phyloP scores from a whole-genome alignment of 805 yeast species.

The Wickerhamomyces xylosicus region DNA sequence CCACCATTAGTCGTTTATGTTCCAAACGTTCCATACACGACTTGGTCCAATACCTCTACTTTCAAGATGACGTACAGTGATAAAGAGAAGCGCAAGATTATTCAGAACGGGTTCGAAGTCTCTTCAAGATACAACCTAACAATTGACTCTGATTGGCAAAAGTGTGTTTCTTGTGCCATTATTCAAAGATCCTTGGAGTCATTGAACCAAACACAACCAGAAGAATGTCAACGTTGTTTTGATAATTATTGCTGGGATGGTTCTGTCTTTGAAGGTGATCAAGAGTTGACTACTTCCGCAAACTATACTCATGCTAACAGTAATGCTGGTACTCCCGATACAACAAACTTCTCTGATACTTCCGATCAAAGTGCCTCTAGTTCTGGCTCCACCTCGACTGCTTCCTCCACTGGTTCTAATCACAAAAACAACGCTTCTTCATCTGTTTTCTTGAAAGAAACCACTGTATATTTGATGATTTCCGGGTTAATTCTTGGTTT shows the following conservation, averaged over 20 bases:
- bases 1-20: slow-evolving; percentile 75
- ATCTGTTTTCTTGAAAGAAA: not conserved
- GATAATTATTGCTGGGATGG: slow-evolving; percentile 67
- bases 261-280: not conserved
- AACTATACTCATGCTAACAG: not conserved
- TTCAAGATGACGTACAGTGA: slow-evolving; percentile 52
- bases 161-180: slow-evolving; percentile 78
- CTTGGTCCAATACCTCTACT: slow-evolving; percentile 63
- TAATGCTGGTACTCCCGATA: slow-evolving; percentile 4
- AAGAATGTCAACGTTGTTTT: slow-evolving; percentile 62
- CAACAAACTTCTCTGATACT: slow-evolving; percentile 1
- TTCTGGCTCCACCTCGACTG: slow-evolving; percentile 3
- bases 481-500: not conserved
- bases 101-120: slow-evolving; percentile 66
- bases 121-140: slow-evolving; percentile 59
- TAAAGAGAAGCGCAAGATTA: slow-evolving; percentile 46
- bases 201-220: slow-evolving; percentile 39
- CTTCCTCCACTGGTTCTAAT: slow-evolving; percentile 1
- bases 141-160: slow-evolving; percentile 55
- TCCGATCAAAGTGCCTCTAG: not conserved
- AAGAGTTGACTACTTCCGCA: not conserved
- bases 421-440: not conserved
- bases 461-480: not conserved
- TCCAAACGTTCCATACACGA: slow-evolving; percentile 64
- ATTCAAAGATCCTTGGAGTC: slow-evolving; percentile 68